Evolutionary conservation across 257 asterid genomes (phyloP).

Genomic region (Pogostemon cablin): DNA sequence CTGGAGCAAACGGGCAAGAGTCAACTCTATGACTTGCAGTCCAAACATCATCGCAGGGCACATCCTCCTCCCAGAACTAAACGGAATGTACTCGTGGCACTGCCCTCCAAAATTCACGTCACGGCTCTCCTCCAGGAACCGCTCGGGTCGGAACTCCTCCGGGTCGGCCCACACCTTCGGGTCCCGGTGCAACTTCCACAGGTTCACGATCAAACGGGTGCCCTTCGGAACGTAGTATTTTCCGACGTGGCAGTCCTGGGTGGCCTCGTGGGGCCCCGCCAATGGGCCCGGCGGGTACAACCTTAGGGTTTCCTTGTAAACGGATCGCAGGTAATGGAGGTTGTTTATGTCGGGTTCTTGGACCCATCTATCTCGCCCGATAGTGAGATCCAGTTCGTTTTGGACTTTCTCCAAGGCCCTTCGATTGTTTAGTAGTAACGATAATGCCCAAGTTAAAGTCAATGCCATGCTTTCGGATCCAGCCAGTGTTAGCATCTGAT

Average conservation of each 20-base stretch:
- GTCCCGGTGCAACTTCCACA: slow-evolving; percentile 62
- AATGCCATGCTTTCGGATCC: slow-evolving; percentile 59
- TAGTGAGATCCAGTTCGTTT: slow-evolving; percentile 40
- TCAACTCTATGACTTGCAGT: slow-evolving; percentile 36
- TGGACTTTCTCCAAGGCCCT: slow-evolving; percentile 33
- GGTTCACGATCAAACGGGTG: slow-evolving; percentile 49
- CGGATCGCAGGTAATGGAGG: slow-evolving; percentile 47
- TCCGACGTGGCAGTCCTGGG: slow-evolving; percentile 44
- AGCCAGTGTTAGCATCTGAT: slow-evolving; percentile 47
- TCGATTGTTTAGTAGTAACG: slow-evolving; percentile 47
- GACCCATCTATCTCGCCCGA: slow-evolving; percentile 47
- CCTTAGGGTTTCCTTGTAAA: slow-evolving; percentile 54
- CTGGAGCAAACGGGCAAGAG: slow-evolving; percentile 57
- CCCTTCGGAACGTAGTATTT: slow-evolving; percentile 40
- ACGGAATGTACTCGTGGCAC: slow-evolving; percentile 49
- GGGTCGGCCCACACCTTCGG: slow-evolving; percentile 51
- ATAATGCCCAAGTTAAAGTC: slow-evolving; percentile 55
- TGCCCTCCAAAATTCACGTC: slow-evolving; percentile 39
- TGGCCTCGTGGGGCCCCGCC: slow-evolving; percentile 56
- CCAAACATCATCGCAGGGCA: slow-evolving; percentile 50
- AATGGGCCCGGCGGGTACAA: slow-evolving; percentile 68
- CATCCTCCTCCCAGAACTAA: slow-evolving; percentile 57
- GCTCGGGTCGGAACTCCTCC: slow-evolving; percentile 47
- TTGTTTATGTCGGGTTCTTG: slow-evolving; percentile 54
- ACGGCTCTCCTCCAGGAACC: slow-evolving; percentile 38